phyloP scores from a whole-genome alignment of 2,329 filamentous ascomycete genomes.

The Lachnellula cervina region DNA sequence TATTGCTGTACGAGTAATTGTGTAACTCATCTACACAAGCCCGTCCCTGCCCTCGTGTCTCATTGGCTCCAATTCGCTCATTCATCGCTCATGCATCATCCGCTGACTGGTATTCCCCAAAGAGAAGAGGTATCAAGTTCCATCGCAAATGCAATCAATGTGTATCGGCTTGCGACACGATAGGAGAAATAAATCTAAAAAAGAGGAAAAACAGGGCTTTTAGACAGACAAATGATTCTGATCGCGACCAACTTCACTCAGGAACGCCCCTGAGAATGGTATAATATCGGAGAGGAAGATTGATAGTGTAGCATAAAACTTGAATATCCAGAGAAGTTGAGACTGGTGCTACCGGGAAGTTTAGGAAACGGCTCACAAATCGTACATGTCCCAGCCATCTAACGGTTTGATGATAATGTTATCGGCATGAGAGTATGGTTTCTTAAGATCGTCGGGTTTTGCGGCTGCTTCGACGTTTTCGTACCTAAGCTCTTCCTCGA shows the following conservation, averaged over 20 bases:
- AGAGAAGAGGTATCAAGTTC: conserved; percentile 20
- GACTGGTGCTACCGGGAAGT: conserved; percentile 1
- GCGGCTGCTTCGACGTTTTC: conserved; percentile 40
- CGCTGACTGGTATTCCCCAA: conserved; percentile 13
- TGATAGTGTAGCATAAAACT: conserved; percentile 12
- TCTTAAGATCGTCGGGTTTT: conserved; percentile 6
- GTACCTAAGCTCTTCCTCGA: conserved; percentile 60
- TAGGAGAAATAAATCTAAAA: conserved; percentile 27
- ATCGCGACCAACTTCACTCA: conserved; percentile 23
- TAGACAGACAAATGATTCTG: conserved; percentile 25
- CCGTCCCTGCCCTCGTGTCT: conserved; percentile 9
- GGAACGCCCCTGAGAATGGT: conserved; percentile 17
- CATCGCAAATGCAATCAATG: conserved; percentile 22
- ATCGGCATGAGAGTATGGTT: conserved; percentile 14
- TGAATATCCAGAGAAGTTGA: conserved; percentile 22
- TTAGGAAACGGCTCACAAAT: conserved; percentile 39
- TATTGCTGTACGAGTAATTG: conserved; percentile 2
- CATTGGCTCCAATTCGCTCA: background rate
- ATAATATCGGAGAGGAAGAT: conserved; percentile 16
- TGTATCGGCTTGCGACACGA: conserved; percentile 24
- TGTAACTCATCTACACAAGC: conserved; percentile 15
- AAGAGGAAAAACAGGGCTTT: conserved; percentile 23
- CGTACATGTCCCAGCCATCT: conserved; percentile 65
- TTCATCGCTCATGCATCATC: conserved; percentile 2
- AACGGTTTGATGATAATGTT: conserved; percentile 32